Evolutionary conservation across 352 stramenopile genomes (phyloP), one percentile per base, ranked within the genome.

Genomic region (Phytophthora megakarya): DNA sequence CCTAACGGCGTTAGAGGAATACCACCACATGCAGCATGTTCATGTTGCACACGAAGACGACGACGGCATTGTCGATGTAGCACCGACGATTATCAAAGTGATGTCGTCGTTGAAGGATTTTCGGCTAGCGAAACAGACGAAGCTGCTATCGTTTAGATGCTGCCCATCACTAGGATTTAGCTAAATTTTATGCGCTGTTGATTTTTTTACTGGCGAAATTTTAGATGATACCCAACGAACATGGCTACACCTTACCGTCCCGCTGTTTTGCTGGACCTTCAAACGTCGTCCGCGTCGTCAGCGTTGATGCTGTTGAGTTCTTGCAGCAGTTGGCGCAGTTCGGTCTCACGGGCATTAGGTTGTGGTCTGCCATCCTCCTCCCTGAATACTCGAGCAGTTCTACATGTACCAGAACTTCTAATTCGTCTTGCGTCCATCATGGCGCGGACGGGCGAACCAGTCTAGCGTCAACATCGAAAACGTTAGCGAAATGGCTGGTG

Each of bases 251-350:
- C 21, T n/a, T 46, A n/a, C 4, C 35, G 2, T 40, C 3, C 13
- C 13, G 35, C 30, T 35, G 30, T 35, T 5, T 19, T 40, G 35
- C 12, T 43, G 16, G 15, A 13, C 35, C 37, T 64, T 61, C 33
- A 57, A 23, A 52, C 25, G 26, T 63, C 32, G 11, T 46, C 35
- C 21, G 43, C 46, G 23, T 46, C 40, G 32, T 21, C 37, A 15
- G 28, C 19, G n/a, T 64, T 70, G 50, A 75, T 52, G 3, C 49
- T 52, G 26, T 76, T 71, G 10, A 85, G 62, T 32, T 85, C 59
- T 18, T 59, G 59, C n/a, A 85, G 54, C 21, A 87, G 40, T 19
- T 76, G 52, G 19, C 67, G 73, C 28, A 87, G 45, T 32, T 81
- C 65, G 1, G 59, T 62, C 43, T 86, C 75, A 0, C 75, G 70